A percentile compares a stretch with the other conserved stretches of the same genome.
These are phyloP conservation scores for Neurospora tetrasperma DNA, from an alignment of 495 filamentous ascomycete species.

Conservation along the genomic window DNA sequence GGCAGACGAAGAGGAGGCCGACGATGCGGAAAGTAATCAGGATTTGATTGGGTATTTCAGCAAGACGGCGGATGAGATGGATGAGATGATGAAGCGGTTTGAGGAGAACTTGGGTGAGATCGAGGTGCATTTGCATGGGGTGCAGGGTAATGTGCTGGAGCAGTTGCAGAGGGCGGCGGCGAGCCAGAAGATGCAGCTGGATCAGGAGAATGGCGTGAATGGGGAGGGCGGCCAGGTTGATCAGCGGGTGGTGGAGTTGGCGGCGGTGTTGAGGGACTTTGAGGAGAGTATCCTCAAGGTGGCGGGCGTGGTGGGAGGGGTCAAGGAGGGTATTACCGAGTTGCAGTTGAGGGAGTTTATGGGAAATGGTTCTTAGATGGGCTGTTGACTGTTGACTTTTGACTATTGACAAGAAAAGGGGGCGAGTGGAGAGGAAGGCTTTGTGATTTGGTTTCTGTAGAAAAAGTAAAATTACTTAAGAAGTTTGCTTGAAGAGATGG, in stretches of 20 bases:
- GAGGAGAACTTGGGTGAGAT: constrained; percentile 66
- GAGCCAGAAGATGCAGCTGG: constrained; percentile 17
- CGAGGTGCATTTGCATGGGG: constrained; percentile 66
- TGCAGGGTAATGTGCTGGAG: constrained; percentile 58
- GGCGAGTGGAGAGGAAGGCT: too few species aligned
- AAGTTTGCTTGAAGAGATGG: background rate
- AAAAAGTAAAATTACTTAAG: background rate
- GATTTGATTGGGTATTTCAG: constrained; percentile 73
- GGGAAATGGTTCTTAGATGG: constrained; percentile 15
- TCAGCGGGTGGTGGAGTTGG: constrained; percentile 42
- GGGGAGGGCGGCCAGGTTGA: constrained; percentile 10
- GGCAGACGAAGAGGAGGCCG: constrained; percentile 33
- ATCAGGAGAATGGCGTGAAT: constrained; percentile 33
- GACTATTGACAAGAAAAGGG: background rate
- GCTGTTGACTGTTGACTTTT: background rate
- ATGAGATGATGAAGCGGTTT: constrained; percentile 53
- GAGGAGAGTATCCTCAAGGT: constrained; percentile 70
- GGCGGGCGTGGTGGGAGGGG: constrained; percentile 56
- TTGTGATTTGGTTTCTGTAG: background rate
- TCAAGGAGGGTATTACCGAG: constrained; percentile 60
- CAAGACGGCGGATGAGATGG: constrained; percentile 60
- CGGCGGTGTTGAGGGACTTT: constrained; percentile 62
- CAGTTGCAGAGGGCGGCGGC: constrained; percentile 62
- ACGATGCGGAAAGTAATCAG: constrained; percentile 47
- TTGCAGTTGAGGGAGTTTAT: constrained; percentile 49